phyloP scores from a whole-genome alignment of 169 alveolate species.

The Plasmodium relictum region DNA sequence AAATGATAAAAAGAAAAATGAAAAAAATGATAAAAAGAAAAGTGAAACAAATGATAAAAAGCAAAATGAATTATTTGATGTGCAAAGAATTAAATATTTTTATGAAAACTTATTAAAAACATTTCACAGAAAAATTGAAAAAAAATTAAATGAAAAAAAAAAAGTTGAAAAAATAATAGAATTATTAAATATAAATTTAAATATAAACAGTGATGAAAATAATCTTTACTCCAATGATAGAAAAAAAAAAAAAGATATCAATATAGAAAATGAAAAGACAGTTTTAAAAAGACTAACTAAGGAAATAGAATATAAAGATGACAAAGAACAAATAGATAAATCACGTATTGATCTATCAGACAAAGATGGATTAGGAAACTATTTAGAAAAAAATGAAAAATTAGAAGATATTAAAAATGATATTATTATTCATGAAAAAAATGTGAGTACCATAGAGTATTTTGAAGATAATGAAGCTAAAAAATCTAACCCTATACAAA shows the following conservation, averaged over 20 bases:
- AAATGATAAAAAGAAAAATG: background rate
- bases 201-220: background rate
- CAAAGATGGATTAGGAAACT: background rate
- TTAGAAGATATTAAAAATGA: constrained; percentile 1
- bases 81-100: constrained; percentile 39
- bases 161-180: constrained; percentile 59
- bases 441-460: background rate
- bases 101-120: constrained; percentile 53
- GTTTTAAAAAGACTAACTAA: background rate
- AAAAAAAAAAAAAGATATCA: constrained; percentile 2
- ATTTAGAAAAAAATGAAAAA: constrained; percentile 5
- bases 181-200: constrained; percentile 17
- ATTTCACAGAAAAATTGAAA: constrained; percentile 46
- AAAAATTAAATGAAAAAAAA: constrained; percentile 45
- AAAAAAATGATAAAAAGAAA: background rate
- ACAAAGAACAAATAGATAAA: background rate
- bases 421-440: background rate
- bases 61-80: background rate
- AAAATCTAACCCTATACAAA: background rate
- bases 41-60: constrained; percentile 2
- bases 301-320: background rate
- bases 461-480: background rate
- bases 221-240: background rate
- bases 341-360: background rate
- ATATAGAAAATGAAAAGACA: background rate